Percentiles rank a stretch among this genome's conserved stretches.
These are phyloP conservation scores for Musa balbisiana DNA, from an alignment of 202 grass and related monocot genomes.

Conservation along the genomic window DNA sequence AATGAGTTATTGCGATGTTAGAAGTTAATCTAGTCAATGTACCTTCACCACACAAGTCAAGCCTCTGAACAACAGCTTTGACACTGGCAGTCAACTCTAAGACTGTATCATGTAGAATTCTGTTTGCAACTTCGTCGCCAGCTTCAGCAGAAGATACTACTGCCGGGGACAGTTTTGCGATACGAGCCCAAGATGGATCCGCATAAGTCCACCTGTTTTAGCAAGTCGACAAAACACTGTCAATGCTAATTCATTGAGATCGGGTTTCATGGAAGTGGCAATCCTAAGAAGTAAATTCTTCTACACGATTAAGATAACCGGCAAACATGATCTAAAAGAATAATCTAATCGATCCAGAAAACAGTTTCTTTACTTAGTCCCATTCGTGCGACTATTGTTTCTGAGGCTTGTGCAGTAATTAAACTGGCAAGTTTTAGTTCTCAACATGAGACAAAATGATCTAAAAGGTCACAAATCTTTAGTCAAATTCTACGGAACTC, in stretches of 20 bases:
- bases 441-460: too few relatives aligned
- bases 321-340: too few relatives aligned
- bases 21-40: neutral
- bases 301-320: too few relatives aligned
- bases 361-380: too few relatives aligned
- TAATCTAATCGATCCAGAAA: too few relatives aligned
- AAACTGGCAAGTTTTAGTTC: too few relatives aligned
- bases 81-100: conserved; percentile 77
- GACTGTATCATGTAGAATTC: conserved; percentile 73
- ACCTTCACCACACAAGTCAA: conserved; percentile 90
- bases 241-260: conserved; percentile 17
- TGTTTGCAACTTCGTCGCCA: conserved; percentile 95
- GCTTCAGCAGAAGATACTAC: conserved; percentile 92
- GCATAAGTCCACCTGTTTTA: conserved; percentile 85
- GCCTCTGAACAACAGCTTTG: conserved; percentile 74
- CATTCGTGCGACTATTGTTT: too few relatives aligned
- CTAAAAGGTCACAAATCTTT: too few relatives aligned
- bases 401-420: too few relatives aligned
- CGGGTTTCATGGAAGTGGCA: neutral
- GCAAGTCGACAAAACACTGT: conserved; percentile 14
- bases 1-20: too few relatives aligned
- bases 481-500: neutral
- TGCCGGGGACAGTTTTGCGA: conserved; percentile 83
- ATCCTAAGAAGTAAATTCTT: neutral
- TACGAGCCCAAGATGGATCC: conserved; percentile 91